Base-by-base conservation (phyloP, 139 green algal species). In the Chlamydomonas applanata region DNA sequence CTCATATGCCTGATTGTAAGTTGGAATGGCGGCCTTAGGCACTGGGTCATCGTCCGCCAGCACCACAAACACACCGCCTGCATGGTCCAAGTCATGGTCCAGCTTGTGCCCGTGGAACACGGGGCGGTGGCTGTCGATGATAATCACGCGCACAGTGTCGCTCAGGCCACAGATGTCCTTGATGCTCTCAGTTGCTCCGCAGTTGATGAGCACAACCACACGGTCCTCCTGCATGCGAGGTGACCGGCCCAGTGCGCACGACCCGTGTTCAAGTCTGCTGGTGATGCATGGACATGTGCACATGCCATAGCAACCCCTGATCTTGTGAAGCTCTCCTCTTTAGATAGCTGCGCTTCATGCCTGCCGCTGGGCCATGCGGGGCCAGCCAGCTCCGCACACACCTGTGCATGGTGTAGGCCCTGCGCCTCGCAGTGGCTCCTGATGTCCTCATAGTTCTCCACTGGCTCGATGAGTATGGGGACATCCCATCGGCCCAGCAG, bases 121-220 rank as follows among this genome's bases (percentile, higher is more conserved):
- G 0, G 85, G 85, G 34, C 90, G 64, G 85, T 97, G 92, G 52
- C 84, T 88, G 79, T 97, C 93, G 14, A 97, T 76, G 27, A 97
- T 89, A 46, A 94, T 74, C 3, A 92, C 84, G n/a, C 89, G 82
- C 13, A 92, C 77, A 27, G 88, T 87, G 3, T 36, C 27, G 29
- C 69, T 67, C 13, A 88, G 70, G n/a, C 83, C 44, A 7, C 87
- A 83, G 32, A 88, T 34, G 34, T 65, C 57, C 0, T 72, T 59
- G 0, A 92, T 64, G 30, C 94, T 86, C 67, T 94, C 90, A 0
- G 83, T 85, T 0, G 88, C 92, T 5, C 93, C 93, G 75, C 93
- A 97, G 75, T 97, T 97, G n/a, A 97, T 81, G 0, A 97, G 76
- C 24, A 97, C 69, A 3, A 93, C 78, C 1, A 83, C 90, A 14